A percentile compares a stretch with the other conserved stretches of the same genome.
phyloP scores from a whole-genome alignment of 1,284 basidiomycete genomes.

The Irpex rosettiformis region DNA sequence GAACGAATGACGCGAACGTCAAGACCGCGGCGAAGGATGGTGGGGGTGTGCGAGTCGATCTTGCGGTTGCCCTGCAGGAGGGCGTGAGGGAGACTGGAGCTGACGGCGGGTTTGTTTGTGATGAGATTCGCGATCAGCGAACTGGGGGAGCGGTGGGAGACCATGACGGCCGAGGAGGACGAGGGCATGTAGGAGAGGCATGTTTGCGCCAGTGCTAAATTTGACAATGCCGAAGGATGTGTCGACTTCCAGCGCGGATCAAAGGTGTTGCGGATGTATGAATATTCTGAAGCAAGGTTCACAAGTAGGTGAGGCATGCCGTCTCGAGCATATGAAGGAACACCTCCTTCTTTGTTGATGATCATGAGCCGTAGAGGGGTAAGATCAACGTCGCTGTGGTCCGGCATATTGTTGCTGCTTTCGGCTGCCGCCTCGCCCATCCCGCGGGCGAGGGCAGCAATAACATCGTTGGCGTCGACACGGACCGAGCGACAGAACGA shows the following conservation, averaged over 20 bases:
- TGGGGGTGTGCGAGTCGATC: constrained; percentile 89
- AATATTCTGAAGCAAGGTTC: constrained; percentile 88
- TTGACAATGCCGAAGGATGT: constrained; percentile 86
- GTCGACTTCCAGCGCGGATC: constrained; percentile 72
- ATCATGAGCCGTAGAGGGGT: constrained; percentile 95
- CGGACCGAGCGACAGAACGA: constrained; percentile 85
- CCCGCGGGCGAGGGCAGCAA: constrained; percentile 84
- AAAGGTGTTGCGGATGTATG: constrained; percentile 87
- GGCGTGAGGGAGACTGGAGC: constrained; percentile 92
- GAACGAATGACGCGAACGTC: constrained; percentile 82
- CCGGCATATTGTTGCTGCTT: constrained; percentile 17
- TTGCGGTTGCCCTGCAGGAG: constrained; percentile 82
- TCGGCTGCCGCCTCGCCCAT: constrained; percentile 72
- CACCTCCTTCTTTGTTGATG: constrained; percentile 95
- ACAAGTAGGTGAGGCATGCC: constrained; percentile 96
- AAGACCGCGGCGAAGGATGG: constrained; percentile 85
- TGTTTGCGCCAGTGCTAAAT: constrained; percentile 83
- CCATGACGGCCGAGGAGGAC: constrained; percentile 91
- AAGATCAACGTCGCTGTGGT: constrained; percentile 55
- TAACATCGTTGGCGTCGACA: constrained; percentile 87
- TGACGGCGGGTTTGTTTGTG: constrained; percentile 97
- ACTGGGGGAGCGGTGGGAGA: constrained; percentile 94
- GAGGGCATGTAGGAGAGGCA: constrained; percentile 94
- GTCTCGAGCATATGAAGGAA: constrained; percentile 94
- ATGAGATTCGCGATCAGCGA: constrained; percentile 96